Evolutionary conservation across 345 rosid genomes (phyloP), one percentile per base, ranked within the genome.

Genomic region (Lepidium aucheri): DNA sequence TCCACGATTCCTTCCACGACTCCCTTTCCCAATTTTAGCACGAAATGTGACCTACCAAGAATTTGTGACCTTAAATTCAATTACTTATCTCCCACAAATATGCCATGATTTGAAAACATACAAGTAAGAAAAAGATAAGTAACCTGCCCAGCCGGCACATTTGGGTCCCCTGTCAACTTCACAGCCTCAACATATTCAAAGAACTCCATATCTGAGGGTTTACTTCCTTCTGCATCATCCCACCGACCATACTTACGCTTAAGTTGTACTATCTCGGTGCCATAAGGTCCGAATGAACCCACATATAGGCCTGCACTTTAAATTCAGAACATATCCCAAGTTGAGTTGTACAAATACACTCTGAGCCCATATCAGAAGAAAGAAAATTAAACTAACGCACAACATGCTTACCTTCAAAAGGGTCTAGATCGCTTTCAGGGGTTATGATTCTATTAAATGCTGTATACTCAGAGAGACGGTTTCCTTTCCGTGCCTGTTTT

Each of bases 131-230:
- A 28, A 43, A 53, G 63, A 65, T 56, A 54, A 69, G 49, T 65
- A 68, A 93, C 98, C 98, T 93, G 82, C 66, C 97, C 97, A 66
- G 98, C 96, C 11, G 98, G 97, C 72, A 90, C 92, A 76, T 93
- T 93, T 42, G 91, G 95, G 79, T 93, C 98, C 56, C 98, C 98
- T n/a, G 97, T 93, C 67, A 93, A 77, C 83, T 88, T 93, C 76
- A 88, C 92, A 11, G 98, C 98, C 79, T 93, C 98, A 26, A 93
- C 98, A 60, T 88, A 93, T 77, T 93, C 98, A 74, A 82, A 90
- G 76, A 85, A 85, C 72, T 90, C 96, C 54, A 84, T 76, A 56
- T 87, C 93, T 5, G 91, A 74, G 44, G 89, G 63, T 32, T 80
- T 65, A 55, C 60, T 83, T 50, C 60, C 84, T 39, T 77, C 90